Evolutionary conservation across 345 rosid genomes (phyloP), one percentile per base, ranked within the genome.

Genomic region (Isatis tinctoria): DNA sequence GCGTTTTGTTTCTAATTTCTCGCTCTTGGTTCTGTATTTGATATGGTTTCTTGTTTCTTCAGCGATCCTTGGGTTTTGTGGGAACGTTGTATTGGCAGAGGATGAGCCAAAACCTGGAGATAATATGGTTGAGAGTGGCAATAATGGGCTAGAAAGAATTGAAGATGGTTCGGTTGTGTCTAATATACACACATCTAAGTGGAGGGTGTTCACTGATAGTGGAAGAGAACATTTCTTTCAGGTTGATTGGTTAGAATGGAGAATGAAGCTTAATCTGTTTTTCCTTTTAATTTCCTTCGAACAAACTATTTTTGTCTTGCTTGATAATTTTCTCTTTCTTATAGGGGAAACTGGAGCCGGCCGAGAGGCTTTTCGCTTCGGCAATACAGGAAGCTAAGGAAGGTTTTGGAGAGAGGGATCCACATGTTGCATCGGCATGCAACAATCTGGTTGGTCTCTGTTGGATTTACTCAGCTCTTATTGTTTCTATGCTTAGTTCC

Each of bases 371-470:
- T 74, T 51, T 51, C 0, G 12, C 60, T 65, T 88, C 97, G 51
- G 98, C 98, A 20, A 52, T 89, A 24, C 81, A 85, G 64, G 97
- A 93, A 85, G 98, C 98, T 73, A 91, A 83, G 79, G 86, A 86
- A 80, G 97, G 98, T 67, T 93, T 93, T 79, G 98, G 98, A 39
- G 89, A 89, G 82, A 85, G 77, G 75, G 98, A 94, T 85, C 85
- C 96, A 5, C 98, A 94, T 70, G 98, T 94, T 65, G 97, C 97
- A 78, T 94, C 97, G 44, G 86, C 97, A 37, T 91, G 96, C 79
- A 94, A 91, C 87, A 94, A 94, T 82, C 84, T 94, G 84, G 98
- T 94, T 79, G 72, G 94, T 74, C 74, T 71, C 67, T 78, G 41
- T 47, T 6, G 43, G 60, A 1, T 43, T 65, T 57, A 22, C 24